Evolutionary conservation across 805 yeast genomes (phyloP).

Genomic region (Metschnikowia dekortorum): DNA sequence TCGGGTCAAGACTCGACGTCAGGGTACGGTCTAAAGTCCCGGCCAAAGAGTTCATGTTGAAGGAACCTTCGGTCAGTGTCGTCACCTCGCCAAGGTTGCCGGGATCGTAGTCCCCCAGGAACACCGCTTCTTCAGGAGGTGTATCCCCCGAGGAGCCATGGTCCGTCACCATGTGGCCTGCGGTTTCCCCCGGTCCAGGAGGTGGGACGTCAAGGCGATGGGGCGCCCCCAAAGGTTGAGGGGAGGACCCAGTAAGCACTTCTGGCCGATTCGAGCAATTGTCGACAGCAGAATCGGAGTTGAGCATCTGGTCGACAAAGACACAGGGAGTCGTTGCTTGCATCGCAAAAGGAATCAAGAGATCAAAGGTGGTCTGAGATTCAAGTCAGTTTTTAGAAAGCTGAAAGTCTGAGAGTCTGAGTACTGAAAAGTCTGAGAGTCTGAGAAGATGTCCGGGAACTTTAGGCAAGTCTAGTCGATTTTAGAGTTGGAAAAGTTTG

Average conservation of each 20-base stretch:
- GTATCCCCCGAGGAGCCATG: not conserved
- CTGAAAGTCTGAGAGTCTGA: not conserved
- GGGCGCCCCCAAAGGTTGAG: not conserved
- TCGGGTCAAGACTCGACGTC: not conserved
- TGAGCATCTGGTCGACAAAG: not conserved
- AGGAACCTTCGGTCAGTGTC: not conserved
- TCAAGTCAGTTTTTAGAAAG: not conserved
- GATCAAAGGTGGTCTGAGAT: not conserved
- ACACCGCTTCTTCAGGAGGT: not conserved
- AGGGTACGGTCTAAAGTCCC: not conserved
- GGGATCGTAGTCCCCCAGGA: not conserved
- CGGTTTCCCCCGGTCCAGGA: not conserved
- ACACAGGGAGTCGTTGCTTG: not conserved
- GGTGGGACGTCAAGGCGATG: not conserved
- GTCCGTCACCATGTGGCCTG: not conserved
- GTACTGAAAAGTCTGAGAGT: not conserved
- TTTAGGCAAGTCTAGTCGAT: not conserved
- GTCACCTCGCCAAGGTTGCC: not conserved
- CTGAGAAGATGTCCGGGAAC: not conserved
- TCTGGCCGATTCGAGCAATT: not conserved
- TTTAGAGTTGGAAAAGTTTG: not conserved
- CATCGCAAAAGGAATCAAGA: not conserved
- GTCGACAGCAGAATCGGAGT: not conserved
- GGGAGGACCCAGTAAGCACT: not conserved
- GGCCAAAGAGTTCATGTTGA: not conserved